Base-by-base conservation (phyloP, 2,329 filamentous ascomycete genomes). In the Ampelomyces quisqualis region DNA sequence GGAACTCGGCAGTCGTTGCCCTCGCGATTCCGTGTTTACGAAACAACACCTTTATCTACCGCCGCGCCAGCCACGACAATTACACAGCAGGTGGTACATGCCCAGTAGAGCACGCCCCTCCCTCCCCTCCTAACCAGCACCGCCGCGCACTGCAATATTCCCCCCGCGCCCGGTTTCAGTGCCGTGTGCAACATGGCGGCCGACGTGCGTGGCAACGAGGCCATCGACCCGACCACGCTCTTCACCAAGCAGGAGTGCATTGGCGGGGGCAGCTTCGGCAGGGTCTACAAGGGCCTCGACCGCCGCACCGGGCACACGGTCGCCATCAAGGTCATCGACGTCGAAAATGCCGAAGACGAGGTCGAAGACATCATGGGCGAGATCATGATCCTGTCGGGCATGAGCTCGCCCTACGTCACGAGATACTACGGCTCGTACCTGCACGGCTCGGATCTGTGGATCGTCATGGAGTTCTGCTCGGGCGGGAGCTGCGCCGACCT, bases 311-410 rank as follows among this genome's bases (percentile, higher is more conserved):
- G 93, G 24, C 86, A 95, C 63, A 85, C 91, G 9, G 93, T 98
- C 35, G 93, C 93, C 19, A 98, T 98, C 76, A 98, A 98, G 72
- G 79, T 98, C 60, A 97, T 98, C 68, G 93, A 98, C 63, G 93
- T 98, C 54, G 93, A 98, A 72, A 96, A 93, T 73, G 93, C 93
- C 62, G 93, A 98, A 72, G 93, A 98, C 69, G 93, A 98, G 73
- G 91, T 98, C 57, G 93, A 97, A 74, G 93, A 98, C 72, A 98
- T 98, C 60, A 96, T 97, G 68, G 90, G 95, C 68, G 93, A 98
- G 73, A 97, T 98, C 57, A 90, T 91, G 55, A 97, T 98, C 59
- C 78, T 98, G 40, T 95, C 93, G 21, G 91, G 95, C 70, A 81
- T 98, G 53, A 88, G 94, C 71, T 97, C 91, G 13, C 90, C 90